phyloP scores from a whole-genome alignment of 2,329 filamentous ascomycete genomes.

The Stagonosporopsis rhizophila region DNA sequence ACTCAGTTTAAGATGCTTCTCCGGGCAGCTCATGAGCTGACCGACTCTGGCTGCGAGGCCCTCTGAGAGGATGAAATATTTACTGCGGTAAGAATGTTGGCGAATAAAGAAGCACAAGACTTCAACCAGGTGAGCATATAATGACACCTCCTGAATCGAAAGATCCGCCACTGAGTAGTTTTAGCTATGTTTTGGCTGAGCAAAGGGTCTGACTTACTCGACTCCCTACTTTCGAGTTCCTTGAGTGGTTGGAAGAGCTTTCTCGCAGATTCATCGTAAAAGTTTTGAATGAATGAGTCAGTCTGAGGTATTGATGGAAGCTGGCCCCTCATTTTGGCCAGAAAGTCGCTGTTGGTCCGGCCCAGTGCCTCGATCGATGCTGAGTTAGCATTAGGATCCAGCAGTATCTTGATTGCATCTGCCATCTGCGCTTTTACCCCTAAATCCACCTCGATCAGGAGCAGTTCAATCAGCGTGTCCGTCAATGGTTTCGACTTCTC shows the following conservation, averaged over 20 bases:
- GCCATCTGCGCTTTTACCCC: constrained; percentile 96
- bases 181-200: constrained; percentile 26
- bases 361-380: constrained; percentile 66
- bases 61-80: constrained; percentile 84
- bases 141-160: constrained; percentile 81
- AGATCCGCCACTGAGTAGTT: constrained; percentile 70
- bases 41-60: constrained; percentile 79
- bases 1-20: constrained; percentile 94
- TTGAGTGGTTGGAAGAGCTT: constrained; percentile 88
- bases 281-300: constrained; percentile 82
- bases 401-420: constrained; percentile 90
- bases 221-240: constrained; percentile 72
- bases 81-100: constrained; percentile 84
- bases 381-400: constrained; percentile 73
- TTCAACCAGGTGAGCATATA: constrained; percentile 90
- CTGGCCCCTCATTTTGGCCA: constrained; percentile 65
- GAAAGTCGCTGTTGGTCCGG: constrained; percentile 71
- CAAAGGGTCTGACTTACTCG: constrained; percentile 51
- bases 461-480: constrained; percentile 88
- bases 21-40: constrained; percentile 79
- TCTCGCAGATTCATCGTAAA: constrained; percentile 86
- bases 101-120: constrained; percentile 93
- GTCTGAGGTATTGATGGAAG: constrained; percentile 69
- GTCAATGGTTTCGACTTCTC: constrained; percentile 87
- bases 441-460: constrained; percentile 89